Percentiles rank a stretch among this genome's conserved stretches.
phyloP scores from a whole-genome alignment of 257 asterid genomes.

The Lithospermum erythrorhizon region DNA sequence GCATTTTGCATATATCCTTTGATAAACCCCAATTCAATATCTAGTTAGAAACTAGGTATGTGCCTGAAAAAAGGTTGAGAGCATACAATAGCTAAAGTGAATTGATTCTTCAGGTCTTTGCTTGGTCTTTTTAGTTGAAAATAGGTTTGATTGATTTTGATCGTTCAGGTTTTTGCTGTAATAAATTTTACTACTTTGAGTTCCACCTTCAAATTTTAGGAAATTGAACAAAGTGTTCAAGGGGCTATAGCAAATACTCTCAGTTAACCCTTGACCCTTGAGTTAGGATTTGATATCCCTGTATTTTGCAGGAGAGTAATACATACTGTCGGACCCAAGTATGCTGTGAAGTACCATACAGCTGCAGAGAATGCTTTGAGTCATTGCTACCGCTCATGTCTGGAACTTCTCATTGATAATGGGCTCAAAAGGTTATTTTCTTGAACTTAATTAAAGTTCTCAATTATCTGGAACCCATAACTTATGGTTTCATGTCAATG shows the following conservation, averaged over 20 bases:
- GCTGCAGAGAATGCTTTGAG: conserved; percentile 99
- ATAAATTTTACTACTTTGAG: not conserved
- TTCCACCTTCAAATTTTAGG: too few species aligned
- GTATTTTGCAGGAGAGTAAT: conserved; percentile 74
- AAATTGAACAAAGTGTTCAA: not conserved
- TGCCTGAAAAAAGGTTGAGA: too few species aligned
- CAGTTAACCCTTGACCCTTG: not conserved
- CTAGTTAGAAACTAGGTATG: too few species aligned
- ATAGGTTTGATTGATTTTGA: too few species aligned
- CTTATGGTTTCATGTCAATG: conserved; percentile 19
- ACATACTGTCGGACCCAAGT: conserved; percentile 98
- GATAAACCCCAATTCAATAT: too few species aligned
- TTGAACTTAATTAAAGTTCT: not conserved
- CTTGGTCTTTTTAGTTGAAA: too few species aligned
- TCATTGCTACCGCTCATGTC: conserved; percentile 74
- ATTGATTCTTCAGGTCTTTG: too few species aligned
- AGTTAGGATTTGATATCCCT: not conserved
- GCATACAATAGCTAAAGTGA: too few species aligned
- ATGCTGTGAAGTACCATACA: conserved; percentile 92
- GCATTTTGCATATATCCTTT: not conserved
- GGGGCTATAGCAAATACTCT: not conserved
- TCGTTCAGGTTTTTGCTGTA: too few species aligned
- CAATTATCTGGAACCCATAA: not conserved
- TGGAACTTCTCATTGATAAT: conserved; percentile 34
- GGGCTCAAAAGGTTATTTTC: conserved; percentile 57